A percentile compares a stretch with the other conserved stretches of the same genome.
Conservation (phyloP, 306 rosid species). For the barrel medic (Medicago truncatula) region DNA sequence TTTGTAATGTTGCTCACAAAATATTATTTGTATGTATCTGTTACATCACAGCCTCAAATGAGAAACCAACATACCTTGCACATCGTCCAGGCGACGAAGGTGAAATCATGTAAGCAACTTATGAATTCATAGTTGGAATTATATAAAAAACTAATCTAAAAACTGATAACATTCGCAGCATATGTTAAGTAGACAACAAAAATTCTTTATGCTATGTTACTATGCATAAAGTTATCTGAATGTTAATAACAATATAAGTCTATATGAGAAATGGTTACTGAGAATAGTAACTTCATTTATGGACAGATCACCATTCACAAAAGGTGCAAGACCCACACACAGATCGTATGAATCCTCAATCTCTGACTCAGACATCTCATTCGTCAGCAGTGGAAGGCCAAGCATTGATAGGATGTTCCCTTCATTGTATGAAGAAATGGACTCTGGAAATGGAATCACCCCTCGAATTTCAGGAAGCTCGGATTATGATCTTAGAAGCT, state of each 20-base stretch:
- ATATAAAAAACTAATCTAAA: background rate
- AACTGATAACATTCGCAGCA: background rate
- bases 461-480: constrained; percentile 55
- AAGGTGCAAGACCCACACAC: constrained; percentile 47
- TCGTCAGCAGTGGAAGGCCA: constrained; percentile 70
- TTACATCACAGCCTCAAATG: constrained; percentile 48
- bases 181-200: background rate
- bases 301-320: constrained; percentile 76
- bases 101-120: constrained; percentile 64
- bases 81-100: constrained; percentile 36
- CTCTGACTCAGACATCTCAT: constrained; percentile 72
- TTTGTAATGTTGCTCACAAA: constrained; percentile 15
- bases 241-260: background rate
- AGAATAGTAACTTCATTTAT: constrained; percentile 36
- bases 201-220: background rate
- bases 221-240: background rate
- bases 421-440: constrained; percentile 48
- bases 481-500: constrained; percentile 55
- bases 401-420: constrained; percentile 58
- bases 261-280: background rate
- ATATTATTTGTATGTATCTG: background rate
- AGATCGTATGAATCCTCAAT: constrained; percentile 50
- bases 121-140: background rate
- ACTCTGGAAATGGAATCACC: constrained; percentile 41
- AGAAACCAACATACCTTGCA: constrained; percentile 32